Base-by-base conservation (phyloP, 495 filamentous ascomycete species). In the Penicillium angulare region DNA sequence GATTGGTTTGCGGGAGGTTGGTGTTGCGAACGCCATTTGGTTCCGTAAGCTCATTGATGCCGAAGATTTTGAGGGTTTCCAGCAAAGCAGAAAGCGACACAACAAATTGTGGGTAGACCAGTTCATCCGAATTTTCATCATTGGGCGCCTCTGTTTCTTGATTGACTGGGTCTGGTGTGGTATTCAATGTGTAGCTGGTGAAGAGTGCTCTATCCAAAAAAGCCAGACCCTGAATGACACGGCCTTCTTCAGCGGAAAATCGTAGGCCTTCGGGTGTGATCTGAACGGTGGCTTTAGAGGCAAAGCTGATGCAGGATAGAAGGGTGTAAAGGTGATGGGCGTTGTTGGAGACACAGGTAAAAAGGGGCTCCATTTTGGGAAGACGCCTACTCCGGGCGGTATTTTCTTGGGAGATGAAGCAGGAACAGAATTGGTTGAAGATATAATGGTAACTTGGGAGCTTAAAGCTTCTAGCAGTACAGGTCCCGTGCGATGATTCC, bases 31-130 rank as follows among this genome's bases (percentile, higher is more conserved):
- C 21, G 57, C 80, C 53, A 55, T 75, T 80, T 22, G 78, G 70
- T 45, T 82, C 78, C 27, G 76, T 70, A n/a, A 80, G 63, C 56
- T 96, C 89, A 36, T 83, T 84, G 50, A 90, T 80, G 40, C 88
- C 87, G 62, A 97, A 92, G 33, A 98, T 96, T 59, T 96, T 92
- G 22, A 98, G 78, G 7, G 91, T 96, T 74, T 98, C 93, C 35
- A 98, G 81, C 7, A 98, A 79, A 32, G 92, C 87, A 1, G 87
- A 77, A 32, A 98, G 79, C 9, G 90, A 92, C 52, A 97, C 85
- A 50, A 90, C 86, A 63, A 97, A 97, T 67, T 45, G 74, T 68
- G 59, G 74, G 44, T 71, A 68, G 7, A 56, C 29, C 22, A 61
- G 49, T n/a, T 57, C 55, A 15, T 76, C 65, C 26, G 65, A 51